These are phyloP conservation scores for Pterocarpus macrocarpus DNA, from an alignment of 306 rosid genomes.

Conservation along the genomic window DNA sequence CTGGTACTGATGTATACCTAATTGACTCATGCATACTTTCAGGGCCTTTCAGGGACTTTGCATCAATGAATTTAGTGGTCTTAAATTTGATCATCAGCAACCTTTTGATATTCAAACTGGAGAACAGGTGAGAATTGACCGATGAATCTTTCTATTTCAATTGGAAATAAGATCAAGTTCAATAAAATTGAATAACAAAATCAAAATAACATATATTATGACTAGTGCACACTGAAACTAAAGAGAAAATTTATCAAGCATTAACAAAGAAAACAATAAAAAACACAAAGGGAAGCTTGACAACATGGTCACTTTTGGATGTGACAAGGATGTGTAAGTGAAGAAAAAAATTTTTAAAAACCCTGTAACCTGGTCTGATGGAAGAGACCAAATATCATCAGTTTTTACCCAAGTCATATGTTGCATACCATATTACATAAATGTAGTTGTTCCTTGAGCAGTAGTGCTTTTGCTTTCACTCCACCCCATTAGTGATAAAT, in stretches of 20 bases:
- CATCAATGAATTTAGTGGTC: slow-evolving; percentile 87
- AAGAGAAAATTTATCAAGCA: slow-evolving; percentile 11
- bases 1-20: slow-evolving; percentile 31
- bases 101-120: slow-evolving; percentile 85
- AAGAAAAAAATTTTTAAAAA: neutral
- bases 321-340: neutral
- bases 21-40: slow-evolving; percentile 54
- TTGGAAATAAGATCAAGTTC: slow-evolving; percentile 2
- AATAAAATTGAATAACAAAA: slow-evolving; percentile 29
- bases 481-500: slow-evolving; percentile 11
- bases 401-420: slow-evolving; percentile 20
- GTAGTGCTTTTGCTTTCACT: slow-evolving; percentile 23
- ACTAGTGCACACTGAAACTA: neutral
- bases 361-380: neutral
- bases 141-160: slow-evolving; percentile 28
- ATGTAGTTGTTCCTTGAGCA: slow-evolving; percentile 3
- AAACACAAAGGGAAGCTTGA: slow-evolving; percentile 4
- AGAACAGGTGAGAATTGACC: slow-evolving; percentile 75
- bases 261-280: neutral
- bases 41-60: slow-evolving; percentile 98
- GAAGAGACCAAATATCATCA: slow-evolving; percentile 10
- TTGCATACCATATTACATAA: neutral
- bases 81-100: slow-evolving; percentile 87
- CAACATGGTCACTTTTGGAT: slow-evolving; percentile 26
- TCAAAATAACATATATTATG: slow-evolving; percentile 7